These are phyloP conservation scores for Podosphaera fusca DNA, from an alignment of 2,329 filamentous ascomycete genomes.

Conservation along the genomic window DNA sequence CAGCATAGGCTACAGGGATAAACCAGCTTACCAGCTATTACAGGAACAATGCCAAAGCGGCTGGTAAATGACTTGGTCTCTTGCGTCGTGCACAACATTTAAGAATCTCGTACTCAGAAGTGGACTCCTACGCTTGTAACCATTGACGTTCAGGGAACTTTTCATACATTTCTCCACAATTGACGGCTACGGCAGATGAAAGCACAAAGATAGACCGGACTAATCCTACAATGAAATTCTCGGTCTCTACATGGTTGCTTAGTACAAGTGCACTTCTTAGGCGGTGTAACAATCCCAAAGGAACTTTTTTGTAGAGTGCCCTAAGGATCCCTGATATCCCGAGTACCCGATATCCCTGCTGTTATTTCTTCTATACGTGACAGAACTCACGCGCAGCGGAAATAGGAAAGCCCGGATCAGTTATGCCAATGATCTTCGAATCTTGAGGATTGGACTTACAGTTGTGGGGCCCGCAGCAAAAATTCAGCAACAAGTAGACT, in stretches of 20 bases:
- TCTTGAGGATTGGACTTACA: not conserved
- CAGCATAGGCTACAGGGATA: no score
- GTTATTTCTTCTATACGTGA: not conserved
- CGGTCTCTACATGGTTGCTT: not conserved
- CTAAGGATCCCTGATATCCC: not conserved
- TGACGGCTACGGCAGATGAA: not conserved
- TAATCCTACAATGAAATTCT: not conserved
- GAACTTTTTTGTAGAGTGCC: no score
- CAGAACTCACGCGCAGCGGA: not conserved
- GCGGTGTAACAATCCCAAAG: not conserved
- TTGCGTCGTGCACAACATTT: not conserved
- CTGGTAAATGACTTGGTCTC: not conserved
- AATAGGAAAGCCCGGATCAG: not conserved
- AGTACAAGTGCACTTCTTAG: not conserved
- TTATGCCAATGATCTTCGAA: not conserved
- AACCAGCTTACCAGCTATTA: no score
- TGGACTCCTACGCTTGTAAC: not conserved
- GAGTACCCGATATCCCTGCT: not conserved
- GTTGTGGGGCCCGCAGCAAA: not conserved
- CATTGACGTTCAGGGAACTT: not conserved
- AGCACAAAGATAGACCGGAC: not conserved
- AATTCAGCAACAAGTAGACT: not conserved
- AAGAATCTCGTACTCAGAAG: not conserved
- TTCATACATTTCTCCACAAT: not conserved
- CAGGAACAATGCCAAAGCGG: not conserved